Evolutionary conservation across 495 filamentous ascomycete species (phyloP).

Genomic region (Aspergillus carlsbadensis): DNA sequence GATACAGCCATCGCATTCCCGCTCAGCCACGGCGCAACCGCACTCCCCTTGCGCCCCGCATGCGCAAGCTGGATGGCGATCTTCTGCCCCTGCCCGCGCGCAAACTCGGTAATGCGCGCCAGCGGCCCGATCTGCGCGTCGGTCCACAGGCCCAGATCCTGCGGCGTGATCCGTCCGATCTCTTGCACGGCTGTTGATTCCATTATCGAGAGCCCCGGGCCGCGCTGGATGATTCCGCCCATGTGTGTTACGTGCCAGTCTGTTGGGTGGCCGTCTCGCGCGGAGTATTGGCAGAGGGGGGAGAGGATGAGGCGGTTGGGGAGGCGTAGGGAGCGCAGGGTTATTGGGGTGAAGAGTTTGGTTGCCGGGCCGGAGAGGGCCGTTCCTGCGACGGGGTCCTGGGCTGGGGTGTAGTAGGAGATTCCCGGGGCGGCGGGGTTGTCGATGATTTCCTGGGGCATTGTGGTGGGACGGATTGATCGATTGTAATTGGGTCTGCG

Average conservation of each 20-base stretch:
- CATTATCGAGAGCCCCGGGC: conserved; percentile 50
- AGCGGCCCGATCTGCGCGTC: conserved; percentile 59
- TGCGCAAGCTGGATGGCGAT: conserved; percentile 66
- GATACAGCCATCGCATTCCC: conserved; percentile 31
- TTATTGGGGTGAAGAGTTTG: conserved; percentile 56
- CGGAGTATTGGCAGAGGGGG: conserved; percentile 56
- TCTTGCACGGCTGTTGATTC: conserved; percentile 63
- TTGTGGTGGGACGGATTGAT: too few relatives aligned
- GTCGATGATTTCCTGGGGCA: too few relatives aligned
- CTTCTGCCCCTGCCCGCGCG: conserved; percentile 54
- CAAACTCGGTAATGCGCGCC: conserved; percentile 54
- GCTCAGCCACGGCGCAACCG: conserved; percentile 51
- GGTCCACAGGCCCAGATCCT: conserved; percentile 61
- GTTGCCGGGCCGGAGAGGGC: too few relatives aligned
- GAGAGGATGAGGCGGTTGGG: conserved; percentile 60
- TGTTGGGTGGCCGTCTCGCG: conserved; percentile 38
- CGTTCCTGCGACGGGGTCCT: too few relatives aligned
- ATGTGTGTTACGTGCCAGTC: conserved; percentile 8
- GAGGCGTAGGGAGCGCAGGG: conserved; percentile 56
- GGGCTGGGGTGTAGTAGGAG: too few relatives aligned
- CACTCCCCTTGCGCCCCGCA: conserved; percentile 63
- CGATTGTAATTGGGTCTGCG: too few relatives aligned
- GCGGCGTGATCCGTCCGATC: conserved; percentile 63
- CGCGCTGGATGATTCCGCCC: conserved; percentile 10
- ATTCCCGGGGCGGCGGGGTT: too few relatives aligned